Evolutionary conservation across 2,329 filamentous ascomycete genomes (phyloP), one percentile per base, ranked within the genome.

Genomic region (Penicillium sp.): DNA sequence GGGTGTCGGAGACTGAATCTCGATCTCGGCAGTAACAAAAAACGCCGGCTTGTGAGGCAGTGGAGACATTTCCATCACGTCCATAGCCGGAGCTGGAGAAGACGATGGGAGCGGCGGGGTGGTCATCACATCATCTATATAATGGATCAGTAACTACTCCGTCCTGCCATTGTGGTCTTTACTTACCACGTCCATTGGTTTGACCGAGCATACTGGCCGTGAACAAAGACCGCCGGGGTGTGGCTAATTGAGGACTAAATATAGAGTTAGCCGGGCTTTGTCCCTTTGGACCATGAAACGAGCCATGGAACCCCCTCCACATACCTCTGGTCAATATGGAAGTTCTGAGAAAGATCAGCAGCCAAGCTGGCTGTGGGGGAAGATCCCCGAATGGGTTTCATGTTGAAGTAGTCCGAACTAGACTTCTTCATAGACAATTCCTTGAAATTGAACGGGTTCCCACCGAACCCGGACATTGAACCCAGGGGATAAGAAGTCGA

Each of bases 341-440:
- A 96, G 80, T 97, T 99, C 73, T 96, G 92, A 58, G 93, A 97
- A 68, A 97, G 83, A 77, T 99, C 94, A 61, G 92, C 93, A 42
- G 93, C 93, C 66, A 99, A 81, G 71, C 91, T 96, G 52, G 91
- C 87, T 36, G 92, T 93, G 6, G 94, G 94, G 56, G 94, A 99
- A 21, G 93, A 96, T 49, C 91, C 91, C 66, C 86, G 86, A 69
- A 91, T 81, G 52, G 89, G 84, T 72, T 90, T 92, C 68, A 89
- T 77, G 68, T 83, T 87, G 79, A 97, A 96, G 79, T 94, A 96
- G 75, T 96, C 93, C 36, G 82, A 75, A 44, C 82, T 77, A 61
- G 83, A 81, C 66, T 75, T 87, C 83, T 82, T 90, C 91, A 82
- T 89, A 70, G 85, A 88, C 71, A 89, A 73, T 68, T 88, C 86